A percentile compares a stretch with the other conserved stretches of the same genome.
Evolutionary conservation across 805 yeast species (phyloP).

Genomic region (Monosporozyma solicola): DNA sequence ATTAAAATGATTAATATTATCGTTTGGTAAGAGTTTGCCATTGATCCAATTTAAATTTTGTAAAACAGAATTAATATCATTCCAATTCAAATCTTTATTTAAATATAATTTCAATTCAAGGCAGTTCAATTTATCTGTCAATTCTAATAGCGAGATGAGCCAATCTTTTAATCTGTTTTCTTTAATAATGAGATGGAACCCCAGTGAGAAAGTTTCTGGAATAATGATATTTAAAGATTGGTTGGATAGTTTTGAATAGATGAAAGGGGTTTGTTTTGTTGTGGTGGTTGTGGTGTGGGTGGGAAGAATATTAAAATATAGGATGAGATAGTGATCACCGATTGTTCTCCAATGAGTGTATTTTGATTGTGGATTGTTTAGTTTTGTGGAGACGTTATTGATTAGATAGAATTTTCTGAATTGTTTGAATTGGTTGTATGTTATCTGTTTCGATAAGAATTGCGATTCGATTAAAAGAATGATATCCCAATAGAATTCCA

Average conservation of each 20-base stretch:
- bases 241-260: neutral
- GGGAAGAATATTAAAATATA: neutral
- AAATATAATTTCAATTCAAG: constrained; percentile 16
- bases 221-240: neutral
- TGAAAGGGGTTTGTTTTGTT: neutral
- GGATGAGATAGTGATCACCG: constrained; percentile 18
- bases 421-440: constrained; percentile 1
- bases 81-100: constrained; percentile 13
- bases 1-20: constrained; percentile 10
- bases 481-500: constrained; percentile 28
- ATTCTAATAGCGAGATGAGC: constrained; percentile 23
- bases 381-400: neutral
- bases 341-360: constrained; percentile 16
- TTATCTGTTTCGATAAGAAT: constrained; percentile 8
- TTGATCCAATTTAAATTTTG: constrained; percentile 28
- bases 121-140: constrained; percentile 13
- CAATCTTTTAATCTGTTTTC: constrained; percentile 13
- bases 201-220: neutral
- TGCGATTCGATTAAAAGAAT: constrained; percentile 23
- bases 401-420: constrained; percentile 5
- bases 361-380: neutral
- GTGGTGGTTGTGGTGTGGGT: neutral
- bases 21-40: constrained; percentile 24
- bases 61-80: constrained; percentile 15
- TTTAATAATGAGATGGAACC: constrained; percentile 1